Percentiles rank a stretch among this genome's conserved stretches.
These are phyloP conservation scores for Neonectria ditissima DNA, from an alignment of 2,329 filamentous ascomycete species.

Conservation along the genomic window DNA sequence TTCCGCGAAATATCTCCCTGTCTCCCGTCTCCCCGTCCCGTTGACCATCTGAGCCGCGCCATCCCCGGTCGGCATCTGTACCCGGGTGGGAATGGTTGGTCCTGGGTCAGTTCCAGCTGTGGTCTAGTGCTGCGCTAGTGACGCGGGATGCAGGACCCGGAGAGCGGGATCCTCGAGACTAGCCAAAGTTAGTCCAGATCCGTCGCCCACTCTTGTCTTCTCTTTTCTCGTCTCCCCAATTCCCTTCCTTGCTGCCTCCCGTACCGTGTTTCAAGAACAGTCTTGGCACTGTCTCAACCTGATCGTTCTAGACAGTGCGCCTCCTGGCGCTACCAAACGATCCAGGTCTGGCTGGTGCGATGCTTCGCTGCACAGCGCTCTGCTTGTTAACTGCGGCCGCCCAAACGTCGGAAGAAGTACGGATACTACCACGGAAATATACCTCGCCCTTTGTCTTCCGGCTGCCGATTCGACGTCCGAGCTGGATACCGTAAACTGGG, in stretches of 20 bases:
- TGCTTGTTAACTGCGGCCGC: not conserved
- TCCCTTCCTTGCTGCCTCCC: slow-evolving; percentile 23
- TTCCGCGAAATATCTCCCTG: slow-evolving; percentile 7
- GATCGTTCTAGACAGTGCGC: slow-evolving; percentile 15
- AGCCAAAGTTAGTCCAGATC: slow-evolving; percentile 25
- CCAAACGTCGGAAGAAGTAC: not conserved
- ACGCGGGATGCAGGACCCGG: slow-evolving; percentile 43
- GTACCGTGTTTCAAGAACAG: not conserved
- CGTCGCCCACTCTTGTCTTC: slow-evolving; percentile 28
- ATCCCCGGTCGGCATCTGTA: slow-evolving; percentile 27
- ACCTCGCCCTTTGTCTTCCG: not conserved
- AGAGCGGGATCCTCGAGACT: slow-evolving; percentile 38
- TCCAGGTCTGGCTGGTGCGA: slow-evolving; percentile 6
- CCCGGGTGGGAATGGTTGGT: slow-evolving; percentile 24
- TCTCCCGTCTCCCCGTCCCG: slow-evolving; percentile 24
- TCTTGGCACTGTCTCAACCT: slow-evolving; percentile 20
- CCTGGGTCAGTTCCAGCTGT: slow-evolving; percentile 9
- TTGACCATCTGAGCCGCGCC: slow-evolving; percentile 11
- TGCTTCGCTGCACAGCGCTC: slow-evolving; percentile 1
- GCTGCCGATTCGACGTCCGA: not conserved
- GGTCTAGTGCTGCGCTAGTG: slow-evolving; percentile 31
- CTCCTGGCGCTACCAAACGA: slow-evolving; percentile 3
- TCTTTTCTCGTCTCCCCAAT: slow-evolving; percentile 34
- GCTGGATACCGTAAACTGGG: not conserved
- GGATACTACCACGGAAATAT: slow-evolving; percentile 6